Evolutionary conservation across 2,329 filamentous ascomycete genomes (phyloP), one percentile per base, ranked within the genome.

Genomic region (Coleophoma cylindrospora): DNA sequence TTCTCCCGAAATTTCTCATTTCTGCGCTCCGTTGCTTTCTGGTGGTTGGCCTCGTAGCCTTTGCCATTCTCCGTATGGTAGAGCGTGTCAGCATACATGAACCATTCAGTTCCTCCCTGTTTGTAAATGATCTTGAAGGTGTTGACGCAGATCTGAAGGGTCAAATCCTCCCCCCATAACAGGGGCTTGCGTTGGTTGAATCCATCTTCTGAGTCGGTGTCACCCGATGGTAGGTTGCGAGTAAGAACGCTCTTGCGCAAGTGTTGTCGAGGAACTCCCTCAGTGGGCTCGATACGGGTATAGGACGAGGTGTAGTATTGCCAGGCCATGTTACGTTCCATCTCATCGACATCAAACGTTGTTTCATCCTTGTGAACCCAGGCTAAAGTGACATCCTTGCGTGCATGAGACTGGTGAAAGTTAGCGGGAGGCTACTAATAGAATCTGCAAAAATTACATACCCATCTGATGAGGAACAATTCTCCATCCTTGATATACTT

Each of bases 221-320:
- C 80, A 51, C 77, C 70, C 64, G 56, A 74, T 0, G 85, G 84
- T 36, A 90, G 72, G 66, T 88, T 91, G 51, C 87, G 84, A 46
- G 81, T 79, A 14, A 92, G 74, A 51, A 91, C 81, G 4, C 83
- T 78, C 69, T 83, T 86, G 54, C 79, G 81, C 61, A 90, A 76
- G 44, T 79, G 80, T 6, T 77, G 76, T 45, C 84, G 75, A 7
- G 78, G 73, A 3, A 94, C 78, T 13, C 88, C 88, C 68, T 94
- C 89, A 0, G 94, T 99, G 2, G 89, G 88, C 63, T 96, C 90
- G 21, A 91, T 80, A 55, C 90, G 89, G 58, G 90, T 88, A 68
- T 88, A 97, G 0, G 91, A 91, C 15, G 92, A 91, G 50, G 96
- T 89, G 66, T 99, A 99, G 71, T 95, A 95, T 61, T 92, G 89